Base-by-base conservation (phyloP, 2,329 filamentous ascomycete genomes). In the Xylaria sp. region DNA sequence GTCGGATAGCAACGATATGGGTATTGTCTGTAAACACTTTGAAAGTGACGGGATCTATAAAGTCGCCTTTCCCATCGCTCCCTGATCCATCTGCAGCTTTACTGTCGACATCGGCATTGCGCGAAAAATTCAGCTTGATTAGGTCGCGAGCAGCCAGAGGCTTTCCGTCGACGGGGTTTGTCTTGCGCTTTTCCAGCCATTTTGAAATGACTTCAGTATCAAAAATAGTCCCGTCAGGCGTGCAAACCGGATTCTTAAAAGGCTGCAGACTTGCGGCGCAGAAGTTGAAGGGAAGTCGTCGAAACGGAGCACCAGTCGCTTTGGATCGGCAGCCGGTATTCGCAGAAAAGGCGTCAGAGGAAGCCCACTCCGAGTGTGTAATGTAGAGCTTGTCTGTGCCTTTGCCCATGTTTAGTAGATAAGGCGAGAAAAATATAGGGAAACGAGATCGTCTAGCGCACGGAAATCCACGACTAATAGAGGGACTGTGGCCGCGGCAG, bases 21-120 rank as follows among this genome's bases (percentile, higher is more conserved):
- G 96, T 98, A 81, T 98, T 98, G 80, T 99, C 94, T 56, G 96
- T 99, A 77, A 99, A 94, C 9, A 97, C 92, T 81, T 99, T 99
- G 86, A 93, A 98, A 0, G 94, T 98, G 56, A 99, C 95, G 0
- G 96, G 97, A 77, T 99, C 96, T 71, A 98, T 93, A 76, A 96
- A 92, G 75, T 98, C 96, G 62, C 89, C 92, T 69, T 86, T 85
- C 18, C 84, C 86, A 71, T 89, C 86, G 71, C 82, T 83, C 13
- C 70, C 75, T 10, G 82, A 72, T 2, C 82, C 84, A 49, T 81
- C 79, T 9, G 82, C 82, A 69, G 79, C 78, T 49, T 84, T 82
- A 2, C 83, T 82, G 73, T 86, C 83, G 52, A 83, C 81, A 70
- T 94, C 92, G 62, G 94, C 92, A 80, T 98, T 99, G 79, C 95